Evolutionary conservation across 2,329 filamentous ascomycete species (phyloP).

Genomic region (Arthrobotrys entomopaga): DNA sequence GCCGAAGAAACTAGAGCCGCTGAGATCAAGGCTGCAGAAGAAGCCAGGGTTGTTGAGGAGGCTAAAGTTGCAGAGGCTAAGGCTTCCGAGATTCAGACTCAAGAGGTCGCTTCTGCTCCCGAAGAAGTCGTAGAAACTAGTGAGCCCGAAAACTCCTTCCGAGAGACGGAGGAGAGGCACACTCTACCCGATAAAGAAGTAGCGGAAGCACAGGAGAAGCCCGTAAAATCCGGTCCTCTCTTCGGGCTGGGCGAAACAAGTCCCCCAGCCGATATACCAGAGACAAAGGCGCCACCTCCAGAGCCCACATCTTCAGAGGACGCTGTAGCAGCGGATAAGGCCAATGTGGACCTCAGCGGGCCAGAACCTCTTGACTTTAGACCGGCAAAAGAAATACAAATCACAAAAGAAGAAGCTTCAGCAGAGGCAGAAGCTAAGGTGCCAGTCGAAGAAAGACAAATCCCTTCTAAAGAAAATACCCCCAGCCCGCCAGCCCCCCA

Average conservation of each 20-base stretch:
- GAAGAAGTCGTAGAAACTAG: not conserved
- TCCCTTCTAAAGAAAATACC: not conserved
- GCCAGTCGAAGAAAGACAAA: not conserved
- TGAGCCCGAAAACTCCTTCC: no score
- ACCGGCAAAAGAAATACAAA: slow-evolving; percentile 23
- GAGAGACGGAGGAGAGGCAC: no score
- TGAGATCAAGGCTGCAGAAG: not conserved
- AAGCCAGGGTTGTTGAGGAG: not conserved
- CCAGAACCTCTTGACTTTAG: slow-evolving; percentile 24
- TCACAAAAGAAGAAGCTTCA: not conserved
- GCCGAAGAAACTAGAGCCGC: no score
- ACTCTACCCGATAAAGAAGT: not conserved
- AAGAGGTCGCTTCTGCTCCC: not conserved
- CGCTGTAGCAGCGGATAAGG: slow-evolving; percentile 34
- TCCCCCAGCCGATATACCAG: not conserved
- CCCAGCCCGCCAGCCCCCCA: slow-evolving; percentile 19
- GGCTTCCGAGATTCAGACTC: not conserved
- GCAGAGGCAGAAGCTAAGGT: no score
- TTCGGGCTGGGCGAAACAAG: no score
- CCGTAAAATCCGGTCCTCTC: not conserved
- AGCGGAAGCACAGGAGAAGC: not conserved
- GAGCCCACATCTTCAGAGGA: slow-evolving; percentile 37
- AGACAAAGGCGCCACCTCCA: slow-evolving; percentile 6
- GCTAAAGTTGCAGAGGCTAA: not conserved
- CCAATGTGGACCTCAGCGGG: slow-evolving; percentile 14